Evolutionary conservation across 2,329 filamentous ascomycete species (phyloP).

Genomic region (Macrophomina phaseolina): DNA sequence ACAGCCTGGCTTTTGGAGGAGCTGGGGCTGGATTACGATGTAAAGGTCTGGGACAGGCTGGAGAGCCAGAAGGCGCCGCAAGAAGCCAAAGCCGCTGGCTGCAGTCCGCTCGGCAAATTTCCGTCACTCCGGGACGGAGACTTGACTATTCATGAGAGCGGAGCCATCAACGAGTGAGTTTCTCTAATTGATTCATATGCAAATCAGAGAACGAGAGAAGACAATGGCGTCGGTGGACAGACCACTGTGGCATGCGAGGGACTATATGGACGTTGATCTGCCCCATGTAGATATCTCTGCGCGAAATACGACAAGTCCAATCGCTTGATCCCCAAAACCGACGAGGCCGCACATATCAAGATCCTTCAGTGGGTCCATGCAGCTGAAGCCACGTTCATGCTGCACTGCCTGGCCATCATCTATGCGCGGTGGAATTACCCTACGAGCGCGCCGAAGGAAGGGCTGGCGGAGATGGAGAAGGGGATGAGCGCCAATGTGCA

Average conservation of each 20-base stretch:
- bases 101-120: conserved; percentile 53
- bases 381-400: conserved; percentile 53
- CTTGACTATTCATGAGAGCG: conserved; percentile 51
- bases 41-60: conserved; percentile 48
- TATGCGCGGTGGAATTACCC: conserved; percentile 54
- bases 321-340: conserved; percentile 43
- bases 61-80: conserved; percentile 48
- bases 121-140: conserved; percentile 52
- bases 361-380: conserved; percentile 54
- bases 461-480: conserved; percentile 44
- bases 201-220: neutral
- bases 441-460: conserved; percentile 35
- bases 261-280: neutral
- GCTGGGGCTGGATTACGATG: conserved; percentile 49
- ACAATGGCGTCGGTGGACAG: neutral
- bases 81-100: conserved; percentile 49
- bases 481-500: conserved; percentile 50
- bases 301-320: conserved; percentile 51
- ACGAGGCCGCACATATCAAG: conserved; percentile 42
- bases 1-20: conserved; percentile 56
- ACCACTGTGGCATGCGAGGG: too few relatives aligned
- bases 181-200: too few relatives aligned
- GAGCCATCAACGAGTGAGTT: conserved; percentile 53
- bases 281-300: conserved; percentile 48
- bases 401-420: conserved; percentile 53